Percentiles rank a stretch among this genome's conserved stretches.
phyloP scores from a whole-genome alignment of 352 stramenopile genomes.

The Albugo laibachii region DNA sequence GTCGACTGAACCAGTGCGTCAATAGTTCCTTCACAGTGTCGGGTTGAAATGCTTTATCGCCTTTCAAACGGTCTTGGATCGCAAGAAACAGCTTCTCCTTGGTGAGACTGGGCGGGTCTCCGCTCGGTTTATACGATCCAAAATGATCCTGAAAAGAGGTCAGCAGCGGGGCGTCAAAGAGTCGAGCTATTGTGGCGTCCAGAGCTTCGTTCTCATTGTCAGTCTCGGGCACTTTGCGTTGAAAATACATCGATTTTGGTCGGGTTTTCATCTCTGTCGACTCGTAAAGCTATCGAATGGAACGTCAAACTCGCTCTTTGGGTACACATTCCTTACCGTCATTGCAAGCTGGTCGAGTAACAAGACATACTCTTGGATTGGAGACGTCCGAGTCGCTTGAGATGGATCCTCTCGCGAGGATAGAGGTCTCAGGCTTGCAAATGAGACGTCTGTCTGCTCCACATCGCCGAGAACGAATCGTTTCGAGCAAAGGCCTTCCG shows the following conservation, averaged over 20 bases:
- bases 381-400: too few species aligned
- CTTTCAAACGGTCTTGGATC: conserved; percentile 7
- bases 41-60: conserved; percentile 19
- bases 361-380: conserved; percentile 16
- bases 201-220: too few species aligned
- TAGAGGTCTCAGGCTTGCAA: too few species aligned
- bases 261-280: conserved; percentile 25
- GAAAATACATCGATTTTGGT: conserved; percentile 10
- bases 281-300: conserved; percentile 28
- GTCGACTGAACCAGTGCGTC: conserved; percentile 25
- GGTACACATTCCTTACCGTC: conserved; percentile 14
- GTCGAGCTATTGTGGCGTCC: too few species aligned
- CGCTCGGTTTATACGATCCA: too few species aligned
- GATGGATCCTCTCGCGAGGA: too few species aligned
- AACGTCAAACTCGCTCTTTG: background rate
- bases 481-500: too few species aligned
- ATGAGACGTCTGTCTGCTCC: too few species aligned
- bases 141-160: too few species aligned
- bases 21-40: conserved; percentile 10
- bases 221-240: too few species aligned
- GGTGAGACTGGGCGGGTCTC: background rate
- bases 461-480: too few species aligned
- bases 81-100: background rate
- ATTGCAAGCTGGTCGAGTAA: conserved; percentile 43
- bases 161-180: too few species aligned